Base-by-base conservation (phyloP, 352 stramenopile species). In the Phytophthora constricta region DNA sequence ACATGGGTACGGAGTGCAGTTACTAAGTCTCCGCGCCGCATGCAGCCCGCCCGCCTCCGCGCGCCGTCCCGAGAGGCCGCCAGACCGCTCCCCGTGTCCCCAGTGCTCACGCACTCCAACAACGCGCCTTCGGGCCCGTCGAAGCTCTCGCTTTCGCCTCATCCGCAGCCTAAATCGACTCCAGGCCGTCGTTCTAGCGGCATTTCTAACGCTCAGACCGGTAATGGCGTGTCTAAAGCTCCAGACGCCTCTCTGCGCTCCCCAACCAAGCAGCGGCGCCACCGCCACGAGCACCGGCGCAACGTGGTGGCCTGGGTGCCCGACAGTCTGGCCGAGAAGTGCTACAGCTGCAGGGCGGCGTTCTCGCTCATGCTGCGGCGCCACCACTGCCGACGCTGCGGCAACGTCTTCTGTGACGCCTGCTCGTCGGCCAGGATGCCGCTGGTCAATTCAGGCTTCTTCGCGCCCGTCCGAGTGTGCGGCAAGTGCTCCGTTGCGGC, bases 381-480 rank as follows among this genome's bases (percentile, higher is more conserved):
- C 16, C 92, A 98, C 55, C 89, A 97, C 72, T 97, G 92, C 58
- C 82, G 91, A 1, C 74, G 84, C 20, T 97, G 92, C 65, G 93
- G 93, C 5, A 91, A 92, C 41, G 80, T 98, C 9, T 97, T 98
- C 65, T 97, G 93, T 70, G 89, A 97, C 49, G 70, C 82, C 14
- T 98, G 93, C 66, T 89, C 87, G 7, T 92, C 86, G 4, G 65
- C 78, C 5, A 70, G 91, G n/a, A 95, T 96, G 62, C 82, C 88
- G 22, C 63, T 97, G 25, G 76, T 92, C 1, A 71, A 81, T 2
- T 80, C 84, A 0, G 85, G 82, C 2, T 91, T 93, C 68, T 76
- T 83, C 54, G 80, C 78, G 5, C 87, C 87, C 13, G 87, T 95
- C 8, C 72, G 87, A 13, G 87, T 96, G n/a, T 96, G 87, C 55